These are phyloP conservation scores for Exophiala mesophila DNA, from an alignment of 2,329 filamentous ascomycete genomes.

Conservation along the genomic window DNA sequence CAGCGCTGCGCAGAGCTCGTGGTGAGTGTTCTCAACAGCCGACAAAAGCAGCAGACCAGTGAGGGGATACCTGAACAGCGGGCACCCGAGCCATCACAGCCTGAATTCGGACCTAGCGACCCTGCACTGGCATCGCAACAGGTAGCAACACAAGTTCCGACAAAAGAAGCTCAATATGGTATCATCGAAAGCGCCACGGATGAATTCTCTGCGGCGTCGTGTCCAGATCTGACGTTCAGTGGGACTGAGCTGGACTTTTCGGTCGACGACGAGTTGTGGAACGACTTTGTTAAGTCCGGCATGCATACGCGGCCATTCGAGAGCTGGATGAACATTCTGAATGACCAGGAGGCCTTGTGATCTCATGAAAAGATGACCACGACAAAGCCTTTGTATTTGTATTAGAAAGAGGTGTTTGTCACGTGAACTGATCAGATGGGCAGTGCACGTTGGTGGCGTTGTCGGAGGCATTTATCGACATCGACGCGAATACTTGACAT, in stretches of 20 bases:
- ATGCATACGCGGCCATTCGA: neutral
- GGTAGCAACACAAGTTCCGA: neutral
- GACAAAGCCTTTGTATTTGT: too few species aligned
- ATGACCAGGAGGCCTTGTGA: neutral
- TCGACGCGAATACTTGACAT: too few species aligned
- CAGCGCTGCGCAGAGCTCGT: neutral
- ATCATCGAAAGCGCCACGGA: neutral
- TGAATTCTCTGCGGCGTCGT: neutral
- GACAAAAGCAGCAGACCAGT: neutral
- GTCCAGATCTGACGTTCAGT: neutral
- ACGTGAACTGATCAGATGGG: too few species aligned
- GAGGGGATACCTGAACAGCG: neutral
- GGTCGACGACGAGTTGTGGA: neutral
- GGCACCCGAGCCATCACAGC: too few species aligned
- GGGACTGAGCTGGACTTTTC: neutral
- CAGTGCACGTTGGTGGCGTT: too few species aligned
- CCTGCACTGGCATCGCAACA: neutral
- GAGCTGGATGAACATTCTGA: constrained; percentile 1
- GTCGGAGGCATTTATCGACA: too few species aligned
- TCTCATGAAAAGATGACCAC: too few species aligned
- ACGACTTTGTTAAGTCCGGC: neutral
- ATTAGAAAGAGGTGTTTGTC: too few species aligned
- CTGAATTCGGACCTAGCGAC: neutral
- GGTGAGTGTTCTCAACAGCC: neutral
- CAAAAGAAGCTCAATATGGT: neutral